These are phyloP conservation scores for Pseudonitzschia delicatissima DNA, from an alignment of 108 stramenopile genomes.

Conservation along the genomic window DNA sequence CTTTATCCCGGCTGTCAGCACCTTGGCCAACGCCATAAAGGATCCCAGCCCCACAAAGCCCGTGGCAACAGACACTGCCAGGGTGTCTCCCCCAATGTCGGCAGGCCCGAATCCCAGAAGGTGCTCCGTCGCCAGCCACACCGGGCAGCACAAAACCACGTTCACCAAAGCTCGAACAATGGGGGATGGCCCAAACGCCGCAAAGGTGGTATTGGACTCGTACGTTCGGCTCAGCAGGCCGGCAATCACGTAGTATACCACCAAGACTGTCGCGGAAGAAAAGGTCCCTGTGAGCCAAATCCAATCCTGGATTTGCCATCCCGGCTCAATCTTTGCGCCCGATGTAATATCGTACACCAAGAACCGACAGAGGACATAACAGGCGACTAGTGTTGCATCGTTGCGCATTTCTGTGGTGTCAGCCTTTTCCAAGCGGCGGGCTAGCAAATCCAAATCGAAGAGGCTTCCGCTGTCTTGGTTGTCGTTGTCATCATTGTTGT, in stretches of 20 bases:
- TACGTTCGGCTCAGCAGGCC: background rate
- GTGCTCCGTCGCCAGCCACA: constrained; percentile 16
- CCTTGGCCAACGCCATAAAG: constrained; percentile 7
- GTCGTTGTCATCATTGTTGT: constrained; percentile 2
- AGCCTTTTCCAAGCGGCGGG: constrained; percentile 2
- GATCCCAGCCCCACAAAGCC: constrained; percentile 11
- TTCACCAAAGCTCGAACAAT: constrained; percentile 1
- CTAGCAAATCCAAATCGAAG: background rate
- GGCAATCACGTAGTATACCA: constrained; percentile 3
- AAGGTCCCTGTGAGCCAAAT: constrained; percentile 11
- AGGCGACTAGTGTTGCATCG: constrained; percentile 3
- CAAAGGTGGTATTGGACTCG: background rate
- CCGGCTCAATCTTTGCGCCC: background rate
- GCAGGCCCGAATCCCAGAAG: background rate
- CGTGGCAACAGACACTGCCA: background rate
- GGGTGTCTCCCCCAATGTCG: constrained; percentile 10
- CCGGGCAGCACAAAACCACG: constrained; percentile 10
- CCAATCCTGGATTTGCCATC: constrained; percentile 5
- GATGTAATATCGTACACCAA: constrained; percentile 7
- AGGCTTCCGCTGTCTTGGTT: background rate
- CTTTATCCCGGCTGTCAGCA: background rate
- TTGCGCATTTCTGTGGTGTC: background rate
- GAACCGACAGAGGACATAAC: constrained; percentile 9
- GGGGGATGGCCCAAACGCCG: background rate
- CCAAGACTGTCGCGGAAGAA: constrained; percentile 12